phyloP scores from a whole-genome alignment of 2,329 filamentous ascomycete species.

The Plectosphaerella plurivora region DNA sequence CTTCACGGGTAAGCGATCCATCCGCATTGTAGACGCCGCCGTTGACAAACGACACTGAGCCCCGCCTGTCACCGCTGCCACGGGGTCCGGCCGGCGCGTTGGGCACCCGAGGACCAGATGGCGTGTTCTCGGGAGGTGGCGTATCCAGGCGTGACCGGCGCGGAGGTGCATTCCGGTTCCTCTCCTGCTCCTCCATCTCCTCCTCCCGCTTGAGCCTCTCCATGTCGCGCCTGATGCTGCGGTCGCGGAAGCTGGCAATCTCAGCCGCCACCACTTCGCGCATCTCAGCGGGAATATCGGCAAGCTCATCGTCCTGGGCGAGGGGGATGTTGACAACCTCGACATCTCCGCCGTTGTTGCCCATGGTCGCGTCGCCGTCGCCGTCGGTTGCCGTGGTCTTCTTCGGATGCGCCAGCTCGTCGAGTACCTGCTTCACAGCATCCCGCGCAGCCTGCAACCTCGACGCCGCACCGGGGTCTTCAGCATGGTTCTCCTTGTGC shows the following conservation, averaged over 20 bases:
- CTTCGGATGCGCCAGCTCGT: conserved; percentile 67
- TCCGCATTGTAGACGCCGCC: conserved; percentile 63
- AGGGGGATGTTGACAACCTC: conserved; percentile 90
- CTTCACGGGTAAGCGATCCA: conserved; percentile 59
- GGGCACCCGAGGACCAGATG: conserved; percentile 67
- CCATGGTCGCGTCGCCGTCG: conserved; percentile 68
- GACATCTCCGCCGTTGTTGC: conserved; percentile 62
- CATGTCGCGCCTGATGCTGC: conserved; percentile 81
- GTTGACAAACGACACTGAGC: conserved; percentile 73
- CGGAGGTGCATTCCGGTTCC: conserved; percentile 62
- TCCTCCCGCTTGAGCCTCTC: conserved; percentile 87
- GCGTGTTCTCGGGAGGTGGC: conserved; percentile 66
- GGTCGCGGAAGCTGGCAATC: conserved; percentile 89
- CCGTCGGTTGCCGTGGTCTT: conserved; percentile 45
- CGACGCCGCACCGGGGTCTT: conserved; percentile 60
- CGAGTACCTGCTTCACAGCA: conserved; percentile 63
- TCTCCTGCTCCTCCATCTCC: conserved; percentile 83
- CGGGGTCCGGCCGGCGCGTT: conserved; percentile 68
- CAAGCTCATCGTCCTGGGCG: conserved; percentile 83
- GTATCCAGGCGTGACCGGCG: conserved; percentile 67
- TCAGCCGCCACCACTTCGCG: conserved; percentile 90
- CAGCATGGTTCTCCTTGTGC: conserved; percentile 63
- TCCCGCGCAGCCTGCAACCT: conserved; percentile 66
- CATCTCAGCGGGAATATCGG: conserved; percentile 95
- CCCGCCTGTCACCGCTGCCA: conserved; percentile 60